Percentiles rank a stretch among this genome's conserved stretches.
Conservation (phyloP, 2,329 filamentous ascomycete species). For the Trichoderma atrobrunneum region DNA sequence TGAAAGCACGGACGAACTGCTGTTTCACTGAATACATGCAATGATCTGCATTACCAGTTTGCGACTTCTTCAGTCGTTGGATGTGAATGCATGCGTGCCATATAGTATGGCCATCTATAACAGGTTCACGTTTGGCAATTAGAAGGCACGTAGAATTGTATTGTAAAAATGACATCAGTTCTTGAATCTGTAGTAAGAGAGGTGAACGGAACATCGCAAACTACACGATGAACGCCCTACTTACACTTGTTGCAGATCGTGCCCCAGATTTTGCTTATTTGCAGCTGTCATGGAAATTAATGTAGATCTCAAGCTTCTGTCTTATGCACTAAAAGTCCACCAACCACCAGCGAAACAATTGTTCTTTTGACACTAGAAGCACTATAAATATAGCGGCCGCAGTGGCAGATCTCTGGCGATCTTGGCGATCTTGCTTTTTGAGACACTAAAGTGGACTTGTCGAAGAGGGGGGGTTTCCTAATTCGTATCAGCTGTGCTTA, state of each 20-base stretch:
- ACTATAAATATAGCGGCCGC: neutral
- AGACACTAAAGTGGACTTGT: neutral
- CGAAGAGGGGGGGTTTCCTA: neutral
- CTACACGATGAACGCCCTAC: neutral
- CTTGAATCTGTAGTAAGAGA: neutral
- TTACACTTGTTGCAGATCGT: neutral
- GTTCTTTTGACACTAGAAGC: neutral
- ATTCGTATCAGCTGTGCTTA: neutral
- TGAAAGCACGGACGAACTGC: neutral
- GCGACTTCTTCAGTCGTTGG: neutral
- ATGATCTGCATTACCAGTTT: neutral
- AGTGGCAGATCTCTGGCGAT: neutral
- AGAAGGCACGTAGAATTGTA: neutral
- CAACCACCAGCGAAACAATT: neutral
- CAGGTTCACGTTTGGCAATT: neutral
- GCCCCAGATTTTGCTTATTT: neutral
- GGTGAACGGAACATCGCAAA: neutral
- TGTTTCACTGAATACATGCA: neutral
- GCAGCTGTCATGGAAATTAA: neutral
- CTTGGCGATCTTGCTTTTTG: neutral
- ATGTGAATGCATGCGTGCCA: neutral
- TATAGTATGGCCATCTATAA: neutral
- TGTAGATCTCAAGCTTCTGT: neutral
- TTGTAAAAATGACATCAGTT: neutral
- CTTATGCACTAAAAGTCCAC: neutral